phyloP scores from a whole-genome alignment of 805 yeast genomes.

The Yarrowia divulgata region DNA sequence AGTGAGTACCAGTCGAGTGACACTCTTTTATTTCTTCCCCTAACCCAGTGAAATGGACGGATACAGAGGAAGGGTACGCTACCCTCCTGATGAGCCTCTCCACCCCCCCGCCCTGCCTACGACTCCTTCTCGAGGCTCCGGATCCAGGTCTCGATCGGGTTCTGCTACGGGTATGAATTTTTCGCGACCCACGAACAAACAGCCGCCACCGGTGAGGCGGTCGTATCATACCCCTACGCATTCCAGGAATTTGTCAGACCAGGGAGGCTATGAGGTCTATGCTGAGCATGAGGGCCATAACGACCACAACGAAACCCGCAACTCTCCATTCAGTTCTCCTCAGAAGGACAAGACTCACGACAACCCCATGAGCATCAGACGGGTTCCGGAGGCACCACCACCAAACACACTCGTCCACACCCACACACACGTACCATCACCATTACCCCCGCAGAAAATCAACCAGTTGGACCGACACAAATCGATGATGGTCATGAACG shows the following conservation, averaged over 20 bases:
- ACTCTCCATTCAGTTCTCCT: too few species aligned
- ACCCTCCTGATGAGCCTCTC: conserved; percentile 29
- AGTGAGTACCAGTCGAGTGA: too few species aligned
- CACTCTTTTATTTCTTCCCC: not conserved
- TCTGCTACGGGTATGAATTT: conserved; percentile 28
- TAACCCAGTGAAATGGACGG: conserved; percentile 38
- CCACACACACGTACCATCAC: not conserved
- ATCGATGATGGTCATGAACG: conserved; percentile 30
- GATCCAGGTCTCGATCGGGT: conserved; percentile 2
- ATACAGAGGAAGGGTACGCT: conserved; percentile 37
- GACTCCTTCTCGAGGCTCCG: not conserved
- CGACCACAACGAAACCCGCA: too few species aligned
- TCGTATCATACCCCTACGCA: conserved; percentile 29
- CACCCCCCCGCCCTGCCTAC: conserved; percentile 17
- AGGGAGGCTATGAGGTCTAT: too few species aligned
- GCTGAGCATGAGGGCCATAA: too few species aligned
- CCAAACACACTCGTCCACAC: not conserved
- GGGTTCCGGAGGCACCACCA: conserved; percentile 4
- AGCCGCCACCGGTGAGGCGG: not conserved
- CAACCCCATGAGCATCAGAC: conserved; percentile 15
- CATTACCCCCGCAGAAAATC: not conserved
- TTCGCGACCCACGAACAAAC: conserved; percentile 23
- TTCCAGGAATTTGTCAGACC: conserved; percentile 11
- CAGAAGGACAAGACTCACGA: too few species aligned
- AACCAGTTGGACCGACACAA: conserved; percentile 23